phyloP scores from a whole-genome alignment of 306 rosid genomes.

The Senna tora region DNA sequence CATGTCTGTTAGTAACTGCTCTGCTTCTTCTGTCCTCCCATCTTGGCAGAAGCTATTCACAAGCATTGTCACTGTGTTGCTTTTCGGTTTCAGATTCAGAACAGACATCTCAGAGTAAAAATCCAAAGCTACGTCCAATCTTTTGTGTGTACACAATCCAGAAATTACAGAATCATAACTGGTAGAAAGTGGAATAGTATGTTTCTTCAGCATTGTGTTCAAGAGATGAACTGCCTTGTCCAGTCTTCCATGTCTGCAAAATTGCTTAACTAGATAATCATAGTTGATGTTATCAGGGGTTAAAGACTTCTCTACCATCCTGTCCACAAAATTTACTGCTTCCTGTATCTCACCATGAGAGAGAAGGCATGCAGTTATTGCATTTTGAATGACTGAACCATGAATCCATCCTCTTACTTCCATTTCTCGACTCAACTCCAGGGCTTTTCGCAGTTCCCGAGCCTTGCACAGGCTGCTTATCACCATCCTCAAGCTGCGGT shows the following conservation, averaged over 20 bases:
- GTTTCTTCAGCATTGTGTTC: slow-evolving; percentile 75
- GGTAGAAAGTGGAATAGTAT: slow-evolving; percentile 56
- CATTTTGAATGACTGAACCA: slow-evolving; percentile 64
- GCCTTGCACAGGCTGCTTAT: slow-evolving; percentile 58
- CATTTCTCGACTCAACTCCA: slow-evolving; percentile 71
- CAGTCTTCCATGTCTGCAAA: slow-evolving; percentile 65
- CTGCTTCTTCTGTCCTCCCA: slow-evolving; percentile 72
- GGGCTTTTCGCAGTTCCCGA: slow-evolving; percentile 63
- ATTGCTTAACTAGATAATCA: slow-evolving; percentile 62
- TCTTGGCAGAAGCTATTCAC: slow-evolving; percentile 54
- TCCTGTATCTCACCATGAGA: slow-evolving; percentile 61
- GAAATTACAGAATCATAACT: slow-evolving; percentile 70
- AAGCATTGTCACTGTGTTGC: slow-evolving; percentile 54
- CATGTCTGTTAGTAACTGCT: slow-evolving; percentile 57
- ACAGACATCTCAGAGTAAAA: slow-evolving; percentile 76
- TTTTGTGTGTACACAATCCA: slow-evolving; percentile 56
- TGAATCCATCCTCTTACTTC: slow-evolving; percentile 70
- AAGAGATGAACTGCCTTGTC: slow-evolving; percentile 66
- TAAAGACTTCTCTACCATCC: slow-evolving; percentile 64
- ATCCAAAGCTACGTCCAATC: slow-evolving; percentile 57
- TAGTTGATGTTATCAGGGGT: slow-evolving; percentile 67
- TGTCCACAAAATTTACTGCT: slow-evolving; percentile 68
- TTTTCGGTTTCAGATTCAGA: slow-evolving; percentile 60
- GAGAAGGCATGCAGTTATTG: slow-evolving; percentile 63
- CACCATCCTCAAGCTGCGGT: slow-evolving; percentile 66